Percentiles rank a stretch among this genome's conserved stretches.
Evolutionary conservation across 78 protist genomes (phyloP).

Genomic region (Cavenderia fasciculata): DNA sequence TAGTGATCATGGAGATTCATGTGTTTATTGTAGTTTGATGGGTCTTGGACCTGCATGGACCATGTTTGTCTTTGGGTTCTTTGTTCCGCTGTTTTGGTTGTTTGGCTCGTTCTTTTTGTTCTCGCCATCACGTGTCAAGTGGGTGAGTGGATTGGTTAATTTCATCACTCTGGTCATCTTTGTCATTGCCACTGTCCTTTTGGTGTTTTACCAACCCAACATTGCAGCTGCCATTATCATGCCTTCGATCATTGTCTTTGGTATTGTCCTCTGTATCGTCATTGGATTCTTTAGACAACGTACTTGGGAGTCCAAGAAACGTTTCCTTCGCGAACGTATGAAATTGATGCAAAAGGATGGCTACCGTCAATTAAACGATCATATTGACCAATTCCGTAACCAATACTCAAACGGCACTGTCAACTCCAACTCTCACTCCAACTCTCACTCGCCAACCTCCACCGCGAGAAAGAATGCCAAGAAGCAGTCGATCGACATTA

Average conservation of each 20-base stretch:
- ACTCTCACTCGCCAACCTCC: neutral
- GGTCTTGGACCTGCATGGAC: slow-evolving; percentile 81
- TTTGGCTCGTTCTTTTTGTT: slow-evolving; percentile 59
- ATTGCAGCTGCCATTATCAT: neutral
- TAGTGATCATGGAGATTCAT: slow-evolving; percentile 25
- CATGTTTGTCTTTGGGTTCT: slow-evolving; percentile 65
- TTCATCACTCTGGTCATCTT: slow-evolving; percentile 16
- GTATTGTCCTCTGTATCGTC: slow-evolving; percentile 9
- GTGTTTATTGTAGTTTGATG: slow-evolving; percentile 68
- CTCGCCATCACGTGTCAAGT: slow-evolving; percentile 67
- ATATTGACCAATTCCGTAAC: slow-evolving; percentile 13
- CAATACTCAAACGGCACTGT: neutral
- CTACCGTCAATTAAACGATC: slow-evolving; percentile 29
- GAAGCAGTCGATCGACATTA: slow-evolving; percentile 18
- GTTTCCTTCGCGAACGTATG: slow-evolving; percentile 42
- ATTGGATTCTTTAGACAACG: slow-evolving; percentile 73
- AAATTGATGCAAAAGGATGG: slow-evolving; percentile 53
- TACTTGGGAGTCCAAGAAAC: slow-evolving; percentile 53
- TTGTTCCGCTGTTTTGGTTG: slow-evolving; percentile 57
- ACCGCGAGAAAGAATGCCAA: too few relatives aligned
- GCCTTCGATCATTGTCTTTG: slow-evolving; percentile 13
- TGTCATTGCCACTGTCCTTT: neutral
- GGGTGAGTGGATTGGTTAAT: slow-evolving; percentile 66
- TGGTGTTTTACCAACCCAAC: slow-evolving; percentile 10
- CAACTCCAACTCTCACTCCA: neutral